Base-by-base conservation (phyloP, 2,329 filamentous ascomycete genomes). In the Ceratocystiopsis minuta region DNA sequence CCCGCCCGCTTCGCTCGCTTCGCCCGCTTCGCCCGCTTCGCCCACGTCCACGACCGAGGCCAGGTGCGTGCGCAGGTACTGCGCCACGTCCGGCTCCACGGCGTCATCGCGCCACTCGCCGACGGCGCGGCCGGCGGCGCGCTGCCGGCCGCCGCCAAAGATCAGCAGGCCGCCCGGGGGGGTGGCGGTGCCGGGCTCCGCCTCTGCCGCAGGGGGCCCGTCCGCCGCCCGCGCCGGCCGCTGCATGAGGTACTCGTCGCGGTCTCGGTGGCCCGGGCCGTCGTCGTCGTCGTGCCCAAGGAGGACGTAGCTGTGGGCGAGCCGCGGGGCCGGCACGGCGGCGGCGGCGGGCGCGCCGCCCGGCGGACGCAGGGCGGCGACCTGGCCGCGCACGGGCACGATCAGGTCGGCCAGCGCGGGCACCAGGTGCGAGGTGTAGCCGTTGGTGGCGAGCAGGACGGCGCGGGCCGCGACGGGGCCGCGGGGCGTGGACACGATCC, bases 391-490 rank as follows among this genome's bases (percentile, higher is more conserved):
- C 2, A 81, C 76, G 0, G 87, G 87, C 3, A 87, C 72, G 47
- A 93, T 80, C 10, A 86, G 65, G 48, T 77, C 72, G 10, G 70
- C 64, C 50, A 88, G 78, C 32, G 62, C 54, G 0, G 82, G 81
- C 2, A 88, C 61, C 4, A 94, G 65, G 46, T 77, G 68, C 1
- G 82, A 83, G 0, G 84, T 87, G 57, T 93, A 92, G 4, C 66
- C 87, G 54, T 94, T 94, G 1, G 80, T 88, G 5, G 83, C 80
- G 15, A 93, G 68, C 16, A 94, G 66, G 16, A 93, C 72, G 32
- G 71, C 67, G 13, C 63, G 60, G 1, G 84, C 66, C 0, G 55
- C 55, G 43, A 92, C 67, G 36, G 59, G 62, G n/a, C 85, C 86
- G 17, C 84, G 73, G 0, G 66, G 58, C 0, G 85, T 92, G 38